These are phyloP conservation scores for Xylaria intraflava DNA, from an alignment of 495 filamentous ascomycete species.

Conservation along the genomic window DNA sequence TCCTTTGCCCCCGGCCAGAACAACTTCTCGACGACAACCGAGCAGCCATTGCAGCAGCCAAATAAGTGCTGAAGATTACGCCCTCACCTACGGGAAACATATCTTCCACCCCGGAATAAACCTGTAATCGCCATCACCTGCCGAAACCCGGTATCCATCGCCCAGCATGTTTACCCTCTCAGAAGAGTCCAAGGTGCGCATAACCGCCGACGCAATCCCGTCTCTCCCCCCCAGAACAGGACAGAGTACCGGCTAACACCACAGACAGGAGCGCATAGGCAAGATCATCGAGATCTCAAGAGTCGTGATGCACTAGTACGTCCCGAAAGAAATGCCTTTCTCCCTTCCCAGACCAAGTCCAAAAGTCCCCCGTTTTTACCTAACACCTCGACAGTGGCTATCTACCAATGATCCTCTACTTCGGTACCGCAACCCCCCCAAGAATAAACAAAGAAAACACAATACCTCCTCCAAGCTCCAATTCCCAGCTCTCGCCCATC, in stretches of 20 bases:
- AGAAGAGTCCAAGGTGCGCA: slow-evolving; percentile 84
- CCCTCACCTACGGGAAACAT: no score
- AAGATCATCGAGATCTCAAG: slow-evolving; percentile 90
- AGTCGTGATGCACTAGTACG: slow-evolving; percentile 95
- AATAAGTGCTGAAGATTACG: no score
- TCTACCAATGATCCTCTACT: slow-evolving; percentile 91
- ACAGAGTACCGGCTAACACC: not conserved
- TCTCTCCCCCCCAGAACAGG: not conserved
- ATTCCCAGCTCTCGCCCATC: no score
- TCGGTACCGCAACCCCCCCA: slow-evolving; percentile 54
- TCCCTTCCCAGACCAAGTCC: not conserved
- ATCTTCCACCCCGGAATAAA: no score
- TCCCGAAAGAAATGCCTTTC: not conserved
- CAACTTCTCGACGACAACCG: not conserved
- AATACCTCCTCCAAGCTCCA: not conserved
- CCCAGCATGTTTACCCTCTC: slow-evolving; percentile 77
- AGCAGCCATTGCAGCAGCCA: no score
- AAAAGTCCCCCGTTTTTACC: slow-evolving; percentile 7
- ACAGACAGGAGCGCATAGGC: slow-evolving; percentile 81
- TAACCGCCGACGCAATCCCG: not conserved
- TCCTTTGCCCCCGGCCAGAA: slow-evolving; percentile 9
- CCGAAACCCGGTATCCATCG: no score
- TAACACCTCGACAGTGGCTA: slow-evolving; percentile 67
- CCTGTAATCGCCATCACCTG: no score
- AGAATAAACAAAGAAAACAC: no score